Evolutionary conservation across 208 protist genomes (phyloP).

Genomic region (Trypanosoma caninum): DNA sequence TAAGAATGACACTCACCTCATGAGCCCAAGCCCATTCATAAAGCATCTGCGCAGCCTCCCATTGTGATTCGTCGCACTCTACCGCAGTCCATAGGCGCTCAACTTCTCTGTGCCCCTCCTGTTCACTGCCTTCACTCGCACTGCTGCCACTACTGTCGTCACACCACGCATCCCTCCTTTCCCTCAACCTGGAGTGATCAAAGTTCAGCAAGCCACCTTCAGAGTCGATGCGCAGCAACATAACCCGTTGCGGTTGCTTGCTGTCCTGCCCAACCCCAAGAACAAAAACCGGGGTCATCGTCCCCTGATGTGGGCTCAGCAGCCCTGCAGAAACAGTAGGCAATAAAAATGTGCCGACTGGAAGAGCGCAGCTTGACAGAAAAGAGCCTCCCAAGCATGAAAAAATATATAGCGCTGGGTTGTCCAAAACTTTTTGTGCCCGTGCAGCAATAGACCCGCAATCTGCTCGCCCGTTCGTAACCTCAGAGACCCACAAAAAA

Average conservation of each 20-base stretch:
- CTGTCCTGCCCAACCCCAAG: background rate
- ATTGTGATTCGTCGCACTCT: constrained; percentile 22
- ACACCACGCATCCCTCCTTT: constrained; percentile 10
- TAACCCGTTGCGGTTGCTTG: constrained; percentile 19
- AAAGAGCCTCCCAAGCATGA: constrained; percentile 1
- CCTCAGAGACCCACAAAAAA: constrained; percentile 12
- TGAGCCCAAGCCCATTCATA: constrained; percentile 42
- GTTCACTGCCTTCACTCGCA: constrained; percentile 8
- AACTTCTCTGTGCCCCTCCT: background rate
- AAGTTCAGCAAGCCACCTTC: constrained; percentile 45
- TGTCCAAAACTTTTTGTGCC: background rate
- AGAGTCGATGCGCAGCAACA: constrained; percentile 56
- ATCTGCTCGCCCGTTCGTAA: background rate
- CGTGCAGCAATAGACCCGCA: background rate
- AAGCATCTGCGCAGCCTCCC: constrained; percentile 32
- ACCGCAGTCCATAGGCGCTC: constrained; percentile 8
- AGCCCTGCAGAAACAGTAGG: constrained; percentile 3
- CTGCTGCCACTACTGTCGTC: background rate
- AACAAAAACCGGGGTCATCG: constrained; percentile 10
- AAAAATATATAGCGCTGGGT: constrained; percentile 9
- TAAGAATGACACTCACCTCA: constrained; percentile 37
- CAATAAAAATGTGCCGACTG: constrained; percentile 6
- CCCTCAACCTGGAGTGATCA: constrained; percentile 20
- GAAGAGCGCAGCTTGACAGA: background rate
- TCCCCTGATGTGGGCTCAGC: constrained; percentile 6